Evolutionary conservation across 2,329 filamentous ascomycete genomes (phyloP).

Genomic region (Plectosphaerella sp.): DNA sequence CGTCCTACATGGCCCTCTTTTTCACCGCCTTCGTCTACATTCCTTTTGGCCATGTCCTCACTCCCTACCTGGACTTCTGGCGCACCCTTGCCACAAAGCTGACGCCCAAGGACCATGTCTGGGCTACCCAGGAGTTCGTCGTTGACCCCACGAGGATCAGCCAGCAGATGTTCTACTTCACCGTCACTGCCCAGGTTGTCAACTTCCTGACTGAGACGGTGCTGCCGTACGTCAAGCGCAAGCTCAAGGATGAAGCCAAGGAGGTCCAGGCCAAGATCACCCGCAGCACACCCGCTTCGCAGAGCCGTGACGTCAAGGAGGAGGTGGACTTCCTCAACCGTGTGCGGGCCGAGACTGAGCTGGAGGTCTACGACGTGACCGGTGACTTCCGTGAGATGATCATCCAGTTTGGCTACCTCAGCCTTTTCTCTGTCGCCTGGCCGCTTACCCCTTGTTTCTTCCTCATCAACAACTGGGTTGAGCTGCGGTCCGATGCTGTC

Average conservation of each 20-base stretch:
- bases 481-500: conserved; percentile 86
- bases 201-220: conserved; percentile 81
- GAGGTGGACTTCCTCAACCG: conserved; percentile 77
- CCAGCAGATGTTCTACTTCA: conserved; percentile 93
- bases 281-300: conserved; percentile 43
- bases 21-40: conserved; percentile 93
- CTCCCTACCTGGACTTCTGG: conserved; percentile 84
- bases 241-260: conserved; percentile 73
- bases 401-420: conserved; percentile 80
- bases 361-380: conserved; percentile 84
- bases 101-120: conserved; percentile 68
- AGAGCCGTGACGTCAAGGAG: conserved; percentile 64
- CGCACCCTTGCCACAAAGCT: conserved; percentile 69
- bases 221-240: conserved; percentile 79
- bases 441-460: conserved; percentile 87
- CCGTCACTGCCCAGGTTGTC: conserved; percentile 88
- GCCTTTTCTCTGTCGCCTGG: conserved; percentile 91
- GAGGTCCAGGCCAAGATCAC: conserved; percentile 59
- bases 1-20: conserved; percentile 87
- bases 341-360: conserved; percentile 76
- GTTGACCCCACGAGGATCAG: conserved; percentile 81
- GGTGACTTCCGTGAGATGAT: conserved; percentile 92
- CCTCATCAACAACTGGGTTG: conserved; percentile 92
- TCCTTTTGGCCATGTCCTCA: conserved; percentile 78
- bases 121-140: conserved; percentile 63